A percentile compares a stretch with the other conserved stretches of the same genome.
Evolutionary conservation across 257 asterid species (phyloP).

Genomic region (Nicotiana paniculata): DNA sequence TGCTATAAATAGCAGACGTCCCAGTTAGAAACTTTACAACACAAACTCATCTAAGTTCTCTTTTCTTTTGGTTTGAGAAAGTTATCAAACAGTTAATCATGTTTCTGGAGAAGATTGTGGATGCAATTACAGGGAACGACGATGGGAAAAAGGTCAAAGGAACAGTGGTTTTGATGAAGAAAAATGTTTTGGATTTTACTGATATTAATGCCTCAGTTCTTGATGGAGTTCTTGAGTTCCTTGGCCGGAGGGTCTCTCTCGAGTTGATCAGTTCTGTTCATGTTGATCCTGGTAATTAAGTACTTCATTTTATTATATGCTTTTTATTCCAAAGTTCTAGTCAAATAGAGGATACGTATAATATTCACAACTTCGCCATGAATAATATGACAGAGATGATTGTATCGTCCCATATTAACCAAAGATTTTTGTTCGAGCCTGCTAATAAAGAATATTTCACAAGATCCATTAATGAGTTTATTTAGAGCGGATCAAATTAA

Average conservation of each 20-base stretch:
- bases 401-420: no score
- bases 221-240: conserved; percentile 47
- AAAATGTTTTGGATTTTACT: conserved; percentile 35
- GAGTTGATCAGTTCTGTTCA: conserved; percentile 40
- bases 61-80: background rate
- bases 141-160: conserved; percentile 38
- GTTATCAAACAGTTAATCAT: background rate
- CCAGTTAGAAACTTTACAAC: background rate
- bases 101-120: conserved; percentile 8
- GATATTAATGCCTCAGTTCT: conserved; percentile 29
- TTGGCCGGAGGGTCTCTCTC: conserved; percentile 47
- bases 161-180: conserved; percentile 61
- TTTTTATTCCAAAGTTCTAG: no score
- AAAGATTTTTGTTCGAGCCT: no score
- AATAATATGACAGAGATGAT: no score
- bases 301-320: background rate
- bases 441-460: no score
- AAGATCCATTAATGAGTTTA: background rate
- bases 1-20: background rate
- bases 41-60: background rate
- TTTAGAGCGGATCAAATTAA: background rate
- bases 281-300: conserved; percentile 21
- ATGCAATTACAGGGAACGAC: background rate
- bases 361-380: no score
- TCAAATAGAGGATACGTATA: no score